Base-by-base conservation (phyloP, 2,329 filamentous ascomycete species). In the Monilinia laxa region DNA sequence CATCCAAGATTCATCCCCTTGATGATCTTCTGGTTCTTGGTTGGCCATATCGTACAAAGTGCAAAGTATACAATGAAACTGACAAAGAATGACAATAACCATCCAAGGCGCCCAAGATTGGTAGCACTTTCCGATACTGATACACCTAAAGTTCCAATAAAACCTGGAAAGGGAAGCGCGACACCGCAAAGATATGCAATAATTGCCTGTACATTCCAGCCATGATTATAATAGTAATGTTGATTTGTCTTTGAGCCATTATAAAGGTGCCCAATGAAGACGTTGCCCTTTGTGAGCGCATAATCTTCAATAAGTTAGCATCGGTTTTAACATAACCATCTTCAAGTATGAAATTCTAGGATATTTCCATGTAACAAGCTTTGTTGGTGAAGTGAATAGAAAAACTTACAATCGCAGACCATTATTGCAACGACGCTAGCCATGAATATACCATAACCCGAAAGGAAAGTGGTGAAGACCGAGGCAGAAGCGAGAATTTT, bases 401-500 rank as follows among this genome's bases (percentile, higher is more conserved):
- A 38, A 14, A 25, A 69, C 71, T 71, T 67, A 72, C 70, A 73
- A 63, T 74, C 73, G 59, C 69, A 73, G 40, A 74, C 52, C 64
- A 66, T 66, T 58, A 75, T 71, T 20, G 71, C 73, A 47, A 73
- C 72, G 20, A 75, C 70, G 51, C 85, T 84, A 0, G 84, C 85
- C 18, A 88, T 78, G 75, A 88, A 88, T 23, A 88, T 79, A 0
- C 83, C 83, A 74, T 88, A 87, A 0, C 87, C 87, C 53, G 82
- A 81, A 81, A 91, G 87, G 76, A 90, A 90, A 56, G 83, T 83
- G 9, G 88, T 77, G 68, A 89, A 85, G 1, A 82, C 84, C 1
- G 77, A 75, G 3, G 86, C 87, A 0, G 83, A 85, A 55, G 76
- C 79, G 20, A 89, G 78, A 68, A 90, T 89, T 76, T 87, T 87